Evolutionary conservation across 2,329 filamentous ascomycete species (phyloP).

Genomic region (Fusarium setosum): DNA sequence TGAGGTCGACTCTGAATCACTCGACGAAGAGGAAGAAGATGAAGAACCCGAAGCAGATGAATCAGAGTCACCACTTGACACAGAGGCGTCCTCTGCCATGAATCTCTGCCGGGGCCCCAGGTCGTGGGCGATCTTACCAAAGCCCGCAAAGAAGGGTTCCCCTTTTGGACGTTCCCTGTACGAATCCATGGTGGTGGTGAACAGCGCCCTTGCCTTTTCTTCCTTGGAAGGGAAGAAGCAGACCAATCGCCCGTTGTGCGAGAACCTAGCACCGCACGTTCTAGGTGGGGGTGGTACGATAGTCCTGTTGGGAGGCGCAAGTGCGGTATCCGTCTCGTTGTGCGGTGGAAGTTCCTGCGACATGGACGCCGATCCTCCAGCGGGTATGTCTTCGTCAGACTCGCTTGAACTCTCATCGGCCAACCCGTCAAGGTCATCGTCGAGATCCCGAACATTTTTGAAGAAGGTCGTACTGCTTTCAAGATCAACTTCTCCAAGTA

Average conservation of each 20-base stretch:
- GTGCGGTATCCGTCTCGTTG: conserved; percentile 63
- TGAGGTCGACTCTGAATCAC: conserved; percentile 72
- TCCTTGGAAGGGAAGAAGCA: conserved; percentile 79
- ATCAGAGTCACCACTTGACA: conserved; percentile 62
- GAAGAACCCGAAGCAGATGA: conserved; percentile 62
- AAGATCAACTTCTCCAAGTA: conserved; percentile 72
- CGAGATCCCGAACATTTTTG: conserved; percentile 72
- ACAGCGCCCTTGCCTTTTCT: conserved; percentile 64
- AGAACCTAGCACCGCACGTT: conserved; percentile 70
- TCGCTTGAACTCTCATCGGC: conserved; percentile 87
- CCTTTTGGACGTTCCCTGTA: conserved; percentile 62
- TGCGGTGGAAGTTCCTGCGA: conserved; percentile 70
- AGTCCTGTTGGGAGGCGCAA: conserved; percentile 62
- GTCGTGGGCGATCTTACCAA: conserved; percentile 66
- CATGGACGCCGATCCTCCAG: conserved; percentile 67
- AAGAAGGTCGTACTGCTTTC: conserved; percentile 71
- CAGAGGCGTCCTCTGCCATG: conserved; percentile 61
- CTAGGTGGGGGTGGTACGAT: conserved; percentile 68
- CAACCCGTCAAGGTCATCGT: conserved; percentile 66
- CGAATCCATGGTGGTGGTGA: conserved; percentile 59
- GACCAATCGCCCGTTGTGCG: conserved; percentile 70
- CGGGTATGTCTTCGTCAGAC: conserved; percentile 71
- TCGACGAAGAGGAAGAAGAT: conserved; percentile 66
- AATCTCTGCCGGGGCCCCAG: conserved; percentile 59
- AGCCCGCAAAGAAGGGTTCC: conserved; percentile 68